Evolutionary conservation across 352 stramenopile genomes (phyloP), one percentile per base, ranked within the genome.

Genomic region (Phytophthora nicotianae): DNA sequence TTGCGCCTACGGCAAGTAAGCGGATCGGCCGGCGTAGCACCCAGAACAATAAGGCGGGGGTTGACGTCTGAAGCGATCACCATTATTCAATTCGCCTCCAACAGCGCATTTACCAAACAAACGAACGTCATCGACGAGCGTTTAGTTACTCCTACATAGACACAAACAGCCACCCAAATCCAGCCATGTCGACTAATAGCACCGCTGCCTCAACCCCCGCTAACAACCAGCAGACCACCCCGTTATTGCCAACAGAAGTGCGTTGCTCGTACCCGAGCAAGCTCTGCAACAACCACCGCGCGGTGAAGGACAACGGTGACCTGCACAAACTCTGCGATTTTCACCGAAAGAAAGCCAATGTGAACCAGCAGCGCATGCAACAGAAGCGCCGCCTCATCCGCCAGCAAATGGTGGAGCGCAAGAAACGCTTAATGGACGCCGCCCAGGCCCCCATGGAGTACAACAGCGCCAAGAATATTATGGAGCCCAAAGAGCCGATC

Each of bases 241-340:
- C 61, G 46, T 54, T 75, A 32, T 65, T 83, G 9, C 76, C 76
- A 0, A 63, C 73, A 3, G 81, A 90, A 24, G 70, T 87, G 19
- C 73, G 79, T 33, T 93, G 84, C 45, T 77, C 79, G 24, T 93
- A 93, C 59, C 81, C 79, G 17, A 89, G 80, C 69, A 88, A 86
- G 49, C 68, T 74, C 24, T 93, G 84, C 73, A 77, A 81, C 49
- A 86, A 79, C 62, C 53, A 72, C 35, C 84, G 84, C 3, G 83
- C 73, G 9, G 63, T 90, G 19, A 93, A 93, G 57, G 75, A 87
- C 55, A 85, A 90, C 55, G 84, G 84, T 0, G 75, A 86, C 21
- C 53, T 90, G 23, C 84, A 93, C 65, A 88, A 83, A 42, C 79
- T 93, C 43, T 93, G 84, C 62, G 79, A 90, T 33, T 79, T 78